Percentiles rank a stretch among this genome's conserved stretches.
These are phyloP conservation scores for Cicer cuneatum DNA, from an alignment of 306 rosid species.

Conservation along the genomic window DNA sequence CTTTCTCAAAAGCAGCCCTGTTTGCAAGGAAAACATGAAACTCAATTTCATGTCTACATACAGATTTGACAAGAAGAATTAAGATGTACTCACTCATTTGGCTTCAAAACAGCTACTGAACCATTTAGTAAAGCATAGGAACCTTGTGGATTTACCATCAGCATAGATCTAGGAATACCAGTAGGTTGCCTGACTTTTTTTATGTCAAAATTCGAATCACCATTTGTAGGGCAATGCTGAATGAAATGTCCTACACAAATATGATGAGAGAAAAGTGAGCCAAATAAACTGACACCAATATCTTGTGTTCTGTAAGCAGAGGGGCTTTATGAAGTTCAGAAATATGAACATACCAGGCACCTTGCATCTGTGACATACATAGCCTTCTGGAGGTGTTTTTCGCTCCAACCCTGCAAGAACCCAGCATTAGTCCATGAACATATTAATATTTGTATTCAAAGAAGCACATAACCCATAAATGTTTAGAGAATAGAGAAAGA, in stretches of 20 bases:
- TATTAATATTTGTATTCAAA: constrained; percentile 20
- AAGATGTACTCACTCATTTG: constrained; percentile 79
- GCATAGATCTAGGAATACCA: constrained; percentile 98
- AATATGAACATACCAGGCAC: constrained; percentile 79
- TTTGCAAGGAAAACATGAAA: constrained; percentile 36
- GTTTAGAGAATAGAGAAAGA: constrained; percentile 4
- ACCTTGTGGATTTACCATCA: constrained; percentile 89
- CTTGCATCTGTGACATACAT: constrained; percentile 95
- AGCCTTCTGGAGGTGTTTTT: constrained; percentile 98
- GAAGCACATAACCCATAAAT: not conserved
- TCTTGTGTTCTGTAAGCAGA: constrained; percentile 11
- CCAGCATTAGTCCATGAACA: constrained; percentile 42
- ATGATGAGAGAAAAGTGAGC: not conserved
- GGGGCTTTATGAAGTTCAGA: not conserved
- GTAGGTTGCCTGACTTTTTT: constrained; percentile 95
- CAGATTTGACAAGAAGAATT: constrained; percentile 13
- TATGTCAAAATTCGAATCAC: constrained; percentile 87
- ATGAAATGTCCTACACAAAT: constrained; percentile 79
- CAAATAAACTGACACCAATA: constrained; percentile 16
- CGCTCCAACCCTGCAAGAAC: constrained; percentile 73
- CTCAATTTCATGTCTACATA: constrained; percentile 28
- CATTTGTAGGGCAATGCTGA: constrained; percentile 98
- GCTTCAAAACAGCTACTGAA: constrained; percentile 91
- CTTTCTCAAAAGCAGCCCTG: constrained; percentile 98
- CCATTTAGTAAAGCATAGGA: constrained; percentile 96